Conservation (phyloP, 495 filamentous ascomycete genomes). For the Talaromyces proteolyticus region DNA sequence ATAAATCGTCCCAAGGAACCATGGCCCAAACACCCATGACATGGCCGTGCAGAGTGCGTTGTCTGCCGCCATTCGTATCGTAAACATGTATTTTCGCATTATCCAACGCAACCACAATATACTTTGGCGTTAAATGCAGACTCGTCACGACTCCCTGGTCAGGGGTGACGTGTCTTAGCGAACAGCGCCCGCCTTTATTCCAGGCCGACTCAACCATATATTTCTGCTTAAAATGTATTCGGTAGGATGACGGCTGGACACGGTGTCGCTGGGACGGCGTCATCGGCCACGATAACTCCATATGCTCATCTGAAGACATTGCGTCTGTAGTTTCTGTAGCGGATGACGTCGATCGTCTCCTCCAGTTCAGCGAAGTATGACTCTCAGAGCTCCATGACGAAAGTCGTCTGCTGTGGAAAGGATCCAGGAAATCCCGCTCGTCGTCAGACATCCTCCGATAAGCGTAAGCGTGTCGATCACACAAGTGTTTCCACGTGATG, state of each 20-base stretch:
- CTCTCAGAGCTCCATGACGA: neutral
- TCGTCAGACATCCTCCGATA: constrained; percentile 59
- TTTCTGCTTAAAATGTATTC: constrained; percentile 93
- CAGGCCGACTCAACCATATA: constrained; percentile 97
- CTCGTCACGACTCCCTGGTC: constrained; percentile 97
- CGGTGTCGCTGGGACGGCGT: constrained; percentile 27
- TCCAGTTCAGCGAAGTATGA: neutral
- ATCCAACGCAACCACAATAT: constrained; percentile 95
- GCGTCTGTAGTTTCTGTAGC: constrained; percentile 3
- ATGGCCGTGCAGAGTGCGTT: constrained; percentile 87
- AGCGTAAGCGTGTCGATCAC: constrained; percentile 75
- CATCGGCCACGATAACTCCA: constrained; percentile 17
- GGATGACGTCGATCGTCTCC: constrained; percentile 3
- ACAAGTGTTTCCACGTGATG: constrained; percentile 95
- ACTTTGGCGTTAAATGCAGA: constrained; percentile 87
- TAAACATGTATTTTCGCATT: constrained; percentile 99
- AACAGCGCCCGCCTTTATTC: constrained; percentile 78
- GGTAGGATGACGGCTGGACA: constrained; percentile 62
- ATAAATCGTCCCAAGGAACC: constrained; percentile 94
- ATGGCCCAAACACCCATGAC: constrained; percentile 99
- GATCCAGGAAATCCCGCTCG: constrained; percentile 26
- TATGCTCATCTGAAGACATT: constrained; percentile 6
- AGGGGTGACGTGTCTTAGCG: constrained; percentile 79
- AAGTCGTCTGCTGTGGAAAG: constrained; percentile 15
- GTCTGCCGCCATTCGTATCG: constrained; percentile 79